Conservation (phyloP, 345 rosid genomes). For the Pugionium dolabratum region DNA sequence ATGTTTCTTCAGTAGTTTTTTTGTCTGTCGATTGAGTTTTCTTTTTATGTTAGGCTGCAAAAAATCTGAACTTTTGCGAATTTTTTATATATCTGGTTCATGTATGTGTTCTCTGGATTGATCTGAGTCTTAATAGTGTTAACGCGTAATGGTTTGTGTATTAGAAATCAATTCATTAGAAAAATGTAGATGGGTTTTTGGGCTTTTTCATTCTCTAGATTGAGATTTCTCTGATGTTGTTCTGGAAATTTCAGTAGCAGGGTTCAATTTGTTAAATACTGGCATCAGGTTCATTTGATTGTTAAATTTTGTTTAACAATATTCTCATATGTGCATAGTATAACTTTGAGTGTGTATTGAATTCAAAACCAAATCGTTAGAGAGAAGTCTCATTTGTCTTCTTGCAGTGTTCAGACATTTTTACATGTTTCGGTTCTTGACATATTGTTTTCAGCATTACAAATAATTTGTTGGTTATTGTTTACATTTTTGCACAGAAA, state of each 20-base stretch:
- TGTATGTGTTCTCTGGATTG: constrained; percentile 4
- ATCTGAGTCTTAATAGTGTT: neutral
- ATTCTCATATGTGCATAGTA: neutral
- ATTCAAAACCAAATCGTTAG: constrained; percentile 2
- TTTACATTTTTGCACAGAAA: constrained; percentile 26
- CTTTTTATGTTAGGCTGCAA: constrained; percentile 10
- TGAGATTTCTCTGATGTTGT: constrained; percentile 13
- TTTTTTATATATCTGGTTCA: neutral
- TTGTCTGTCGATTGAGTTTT: constrained; percentile 15
- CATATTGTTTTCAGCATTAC: neutral
- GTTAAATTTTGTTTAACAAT: neutral
- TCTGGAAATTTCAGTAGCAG: neutral
- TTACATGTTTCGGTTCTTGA: neutral
- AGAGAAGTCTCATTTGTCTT: constrained; percentile 11
- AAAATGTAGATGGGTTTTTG: constrained; percentile 18
- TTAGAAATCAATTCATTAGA: constrained; percentile 16
- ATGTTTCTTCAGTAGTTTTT: constrained; percentile 8
- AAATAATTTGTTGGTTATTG: neutral
- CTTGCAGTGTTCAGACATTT: neutral
- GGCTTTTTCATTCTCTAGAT: neutral
- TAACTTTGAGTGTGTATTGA: neutral
- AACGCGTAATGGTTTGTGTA: constrained; percentile 1
- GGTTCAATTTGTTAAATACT: too few relatives aligned
- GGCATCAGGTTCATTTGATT: constrained; percentile 13
- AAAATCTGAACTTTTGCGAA: constrained; percentile 8